Evolutionary conservation across 495 filamentous ascomycete species (phyloP).

Genomic region (Xylaria venustula): DNA sequence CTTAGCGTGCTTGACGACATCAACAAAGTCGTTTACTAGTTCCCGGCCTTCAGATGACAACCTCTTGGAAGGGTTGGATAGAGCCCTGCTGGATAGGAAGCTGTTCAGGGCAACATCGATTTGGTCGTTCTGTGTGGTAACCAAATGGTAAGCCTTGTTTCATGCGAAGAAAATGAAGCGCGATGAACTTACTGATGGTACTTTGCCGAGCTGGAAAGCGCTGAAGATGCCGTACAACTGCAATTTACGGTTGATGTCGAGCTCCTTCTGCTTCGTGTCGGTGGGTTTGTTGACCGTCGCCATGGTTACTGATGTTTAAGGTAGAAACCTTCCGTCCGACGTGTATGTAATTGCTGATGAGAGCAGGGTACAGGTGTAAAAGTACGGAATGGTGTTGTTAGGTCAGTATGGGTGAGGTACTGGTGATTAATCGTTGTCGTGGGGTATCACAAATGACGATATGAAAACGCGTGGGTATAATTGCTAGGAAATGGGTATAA

Average conservation of each 20-base stretch:
- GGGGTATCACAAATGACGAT: conserved; percentile 10
- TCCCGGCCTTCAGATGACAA: conserved; percentile 78
- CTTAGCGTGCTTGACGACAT: conserved; percentile 88
- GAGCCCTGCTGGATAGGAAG: conserved; percentile 63
- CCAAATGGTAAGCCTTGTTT: conserved; percentile 28
- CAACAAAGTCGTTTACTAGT: conserved; percentile 72
- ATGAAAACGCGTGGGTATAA: conserved; percentile 7
- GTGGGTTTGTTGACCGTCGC: conserved; percentile 63
- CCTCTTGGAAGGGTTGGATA: conserved; percentile 69
- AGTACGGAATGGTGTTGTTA: background rate
- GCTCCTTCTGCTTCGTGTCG: conserved; percentile 57
- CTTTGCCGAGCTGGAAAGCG: conserved; percentile 85
- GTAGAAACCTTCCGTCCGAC: background rate
- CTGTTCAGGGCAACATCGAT: conserved; percentile 93
- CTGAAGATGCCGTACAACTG: conserved; percentile 90
- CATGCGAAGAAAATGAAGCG: background rate
- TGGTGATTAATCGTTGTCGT: background rate
- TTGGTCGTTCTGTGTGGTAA: conserved; percentile 68
- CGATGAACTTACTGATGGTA: conserved; percentile 71
- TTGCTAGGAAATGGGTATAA: background rate
- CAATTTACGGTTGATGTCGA: conserved; percentile 87
- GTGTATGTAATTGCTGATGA: background rate
- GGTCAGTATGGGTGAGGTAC: background rate
- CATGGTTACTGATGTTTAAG: conserved; percentile 17
- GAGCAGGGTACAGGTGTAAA: background rate